Percentiles rank a stretch among this genome's conserved stretches.
Conservation (phyloP, 2,329 filamentous ascomycete species). For the Monosporascus sp. region DNA sequence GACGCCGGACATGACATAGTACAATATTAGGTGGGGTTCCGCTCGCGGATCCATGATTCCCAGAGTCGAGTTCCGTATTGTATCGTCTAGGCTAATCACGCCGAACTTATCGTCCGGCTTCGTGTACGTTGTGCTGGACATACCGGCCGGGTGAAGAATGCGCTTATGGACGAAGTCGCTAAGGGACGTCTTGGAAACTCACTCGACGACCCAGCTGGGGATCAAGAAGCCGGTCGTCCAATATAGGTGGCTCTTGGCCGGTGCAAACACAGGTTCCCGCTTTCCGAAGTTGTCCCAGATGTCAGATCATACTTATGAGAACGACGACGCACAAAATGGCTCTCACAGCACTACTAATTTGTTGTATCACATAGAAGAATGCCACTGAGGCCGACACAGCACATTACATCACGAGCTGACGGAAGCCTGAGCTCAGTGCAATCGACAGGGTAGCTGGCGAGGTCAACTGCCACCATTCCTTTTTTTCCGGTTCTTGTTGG, state of each 20-base stretch:
- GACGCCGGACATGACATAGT: not conserved
- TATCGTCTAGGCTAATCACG: constrained; percentile 31
- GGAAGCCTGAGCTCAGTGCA: constrained; percentile 31
- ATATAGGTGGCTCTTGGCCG: constrained; percentile 43
- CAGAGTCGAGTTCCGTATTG: constrained; percentile 28
- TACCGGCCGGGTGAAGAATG: constrained; percentile 37
- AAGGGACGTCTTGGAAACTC: constrained; percentile 35
- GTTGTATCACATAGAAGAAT: constrained; percentile 26
- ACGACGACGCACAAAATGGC: not conserved
- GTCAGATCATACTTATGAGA: constrained; percentile 10
- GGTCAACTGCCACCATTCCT: constrained; percentile 29
- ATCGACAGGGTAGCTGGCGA: constrained; percentile 19
- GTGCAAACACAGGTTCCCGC: constrained; percentile 34
- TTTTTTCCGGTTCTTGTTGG: constrained; percentile 1
- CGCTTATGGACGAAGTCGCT: constrained; percentile 32
- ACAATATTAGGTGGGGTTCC: not conserved
- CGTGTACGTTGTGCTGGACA: constrained; percentile 35
- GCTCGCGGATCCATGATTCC: constrained; percentile 32
- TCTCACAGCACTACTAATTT: constrained; percentile 12
- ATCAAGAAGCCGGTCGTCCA: constrained; percentile 43
- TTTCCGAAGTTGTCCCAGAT: constrained; percentile 23
- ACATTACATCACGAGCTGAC: constrained; percentile 22
- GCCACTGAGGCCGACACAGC: constrained; percentile 31
- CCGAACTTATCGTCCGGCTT: constrained; percentile 26
- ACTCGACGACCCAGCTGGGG: constrained; percentile 41